Base-by-base conservation (phyloP, 2,329 filamentous ascomycete species). In the Sporothrix pseudoabietina region DNA sequence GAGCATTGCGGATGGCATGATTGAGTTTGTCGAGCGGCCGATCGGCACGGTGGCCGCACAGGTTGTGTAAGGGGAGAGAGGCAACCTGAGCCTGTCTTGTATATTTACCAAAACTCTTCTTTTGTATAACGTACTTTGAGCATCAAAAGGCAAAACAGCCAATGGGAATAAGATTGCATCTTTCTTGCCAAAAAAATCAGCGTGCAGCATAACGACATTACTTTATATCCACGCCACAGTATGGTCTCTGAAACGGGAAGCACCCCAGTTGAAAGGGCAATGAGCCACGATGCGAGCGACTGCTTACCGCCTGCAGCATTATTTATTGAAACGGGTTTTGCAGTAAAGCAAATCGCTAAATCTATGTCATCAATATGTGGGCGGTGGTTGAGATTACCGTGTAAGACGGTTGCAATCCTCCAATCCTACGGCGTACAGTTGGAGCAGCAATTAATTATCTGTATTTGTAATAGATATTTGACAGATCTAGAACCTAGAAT, bases 11-110 rank as follows among this genome's bases (percentile, higher is more conserved):
- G 90, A 97, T 66, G 96, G 96, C 0, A 88, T 97, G 75, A 91
- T 98, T 86, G 91, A 91, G 77, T 92, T 98, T 82, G 94, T 96
- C 1, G 92, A 94, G 82, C 84, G 95, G 76, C 96, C 96, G 0
- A 88, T 97, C 19, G 95, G 94, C 0, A 97, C 93, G 0, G 91
- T 97, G 0, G 92, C 93, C 69, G 88, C 93, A 49, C 93, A 93
- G 83, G 92, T 97, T 66, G 77, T 90, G 71, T 78, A 66, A 73
- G 14, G 14, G 30, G 12, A 39, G 14, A 9, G 30, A 8, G 30
- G 44, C 14, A 16, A 14, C 14, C 14, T 9, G n/a, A 7, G 7
- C 10, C 4, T n/a, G 49, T 35, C 19, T 14, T 65, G 35, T 65
- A 44, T 22, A 66, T 44, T 30, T 65, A 41, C 22, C 19, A 7